Evolutionary conservation across 192 early-diverging fungal genomes (phyloP).

Genomic region (Coemansia guatemalensis): DNA sequence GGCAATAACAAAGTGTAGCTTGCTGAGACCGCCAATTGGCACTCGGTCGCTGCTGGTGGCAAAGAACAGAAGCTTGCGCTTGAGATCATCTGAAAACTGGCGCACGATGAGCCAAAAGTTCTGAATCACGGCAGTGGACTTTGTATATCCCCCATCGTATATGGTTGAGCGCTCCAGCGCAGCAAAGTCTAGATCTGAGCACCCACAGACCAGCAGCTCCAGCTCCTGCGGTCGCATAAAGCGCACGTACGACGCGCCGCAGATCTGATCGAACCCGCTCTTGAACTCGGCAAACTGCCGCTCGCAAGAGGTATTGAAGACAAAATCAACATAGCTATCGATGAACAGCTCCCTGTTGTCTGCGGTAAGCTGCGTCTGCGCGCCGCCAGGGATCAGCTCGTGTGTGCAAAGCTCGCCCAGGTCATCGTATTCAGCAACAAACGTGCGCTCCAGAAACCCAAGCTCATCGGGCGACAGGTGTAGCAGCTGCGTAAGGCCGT

Average conservation of each 20-base stretch:
- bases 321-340: slow-evolving; percentile 73
- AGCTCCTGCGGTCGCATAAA: slow-evolving; percentile 87
- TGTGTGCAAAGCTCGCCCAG: slow-evolving; percentile 60
- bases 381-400: slow-evolving; percentile 71
- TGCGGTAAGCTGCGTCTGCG: slow-evolving; percentile 61
- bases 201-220: slow-evolving; percentile 85
- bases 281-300: slow-evolving; percentile 78
- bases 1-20: slow-evolving; percentile 82
- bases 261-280: slow-evolving; percentile 69
- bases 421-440: slow-evolving; percentile 75
- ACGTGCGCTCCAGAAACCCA: slow-evolving; percentile 74
- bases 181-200: slow-evolving; percentile 79
- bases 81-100: slow-evolving; percentile 76
- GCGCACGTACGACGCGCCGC: slow-evolving; percentile 52
- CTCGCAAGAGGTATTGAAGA: slow-evolving; percentile 68
- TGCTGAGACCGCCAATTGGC: slow-evolving; percentile 82
- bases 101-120: slow-evolving; percentile 88
- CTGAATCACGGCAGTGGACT: slow-evolving; percentile 63
- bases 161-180: slow-evolving; percentile 74
- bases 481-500: slow-evolving; percentile 73
- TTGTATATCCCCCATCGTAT: slow-evolving; percentile 83
- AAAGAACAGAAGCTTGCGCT: slow-evolving; percentile 87
- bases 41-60: slow-evolving; percentile 90
- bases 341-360: slow-evolving; percentile 84
- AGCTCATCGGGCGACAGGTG: slow-evolving; percentile 65